These are phyloP conservation scores for Metschnikowia noctiluminum DNA, from an alignment of 805 yeast species.

Conservation along the genomic window DNA sequence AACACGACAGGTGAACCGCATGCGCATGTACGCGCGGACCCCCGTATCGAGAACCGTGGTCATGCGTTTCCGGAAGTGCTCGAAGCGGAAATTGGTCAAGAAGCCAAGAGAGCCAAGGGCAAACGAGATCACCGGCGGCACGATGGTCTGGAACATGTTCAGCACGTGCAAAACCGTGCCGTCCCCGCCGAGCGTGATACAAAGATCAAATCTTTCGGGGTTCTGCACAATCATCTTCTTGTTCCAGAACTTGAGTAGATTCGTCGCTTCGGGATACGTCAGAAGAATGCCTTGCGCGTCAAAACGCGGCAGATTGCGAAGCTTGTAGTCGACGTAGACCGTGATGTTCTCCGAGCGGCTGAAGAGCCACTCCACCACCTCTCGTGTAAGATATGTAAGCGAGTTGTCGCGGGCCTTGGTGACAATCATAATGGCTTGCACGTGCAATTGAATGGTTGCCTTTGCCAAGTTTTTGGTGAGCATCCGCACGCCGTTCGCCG, in stretches of 20 bases:
- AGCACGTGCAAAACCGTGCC: constrained; percentile 45
- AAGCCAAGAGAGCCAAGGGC: constrained; percentile 43
- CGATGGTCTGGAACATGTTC: constrained; percentile 41
- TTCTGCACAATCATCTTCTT: constrained; percentile 47
- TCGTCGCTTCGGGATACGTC: constrained; percentile 44
- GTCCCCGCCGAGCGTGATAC: constrained; percentile 45
- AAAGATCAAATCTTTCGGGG: constrained; percentile 43
- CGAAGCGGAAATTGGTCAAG: constrained; percentile 76
- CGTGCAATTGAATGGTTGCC: constrained; percentile 68
- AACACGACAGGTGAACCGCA: constrained; percentile 84
- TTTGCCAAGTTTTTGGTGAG: constrained; percentile 67
- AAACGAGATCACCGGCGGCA: constrained; percentile 46
- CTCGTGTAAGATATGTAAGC: constrained; percentile 70
- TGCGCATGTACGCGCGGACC: constrained; percentile 70
- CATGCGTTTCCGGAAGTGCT: constrained; percentile 60
- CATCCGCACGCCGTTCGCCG: constrained; percentile 77
- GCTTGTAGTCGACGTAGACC: constrained; percentile 72
- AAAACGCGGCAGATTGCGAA: constrained; percentile 62
- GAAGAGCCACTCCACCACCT: constrained; percentile 75
- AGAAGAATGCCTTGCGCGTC: constrained; percentile 50
- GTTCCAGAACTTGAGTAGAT: constrained; percentile 66
- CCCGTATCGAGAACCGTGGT: constrained; percentile 62
- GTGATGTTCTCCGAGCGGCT: constrained; percentile 31
- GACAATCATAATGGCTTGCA: constrained; percentile 70
- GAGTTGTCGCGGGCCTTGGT: constrained; percentile 89